Conservation (phyloP, 2,329 filamentous ascomycete species). For the Ophiocordyceps camponoti-rufipedis region DNA sequence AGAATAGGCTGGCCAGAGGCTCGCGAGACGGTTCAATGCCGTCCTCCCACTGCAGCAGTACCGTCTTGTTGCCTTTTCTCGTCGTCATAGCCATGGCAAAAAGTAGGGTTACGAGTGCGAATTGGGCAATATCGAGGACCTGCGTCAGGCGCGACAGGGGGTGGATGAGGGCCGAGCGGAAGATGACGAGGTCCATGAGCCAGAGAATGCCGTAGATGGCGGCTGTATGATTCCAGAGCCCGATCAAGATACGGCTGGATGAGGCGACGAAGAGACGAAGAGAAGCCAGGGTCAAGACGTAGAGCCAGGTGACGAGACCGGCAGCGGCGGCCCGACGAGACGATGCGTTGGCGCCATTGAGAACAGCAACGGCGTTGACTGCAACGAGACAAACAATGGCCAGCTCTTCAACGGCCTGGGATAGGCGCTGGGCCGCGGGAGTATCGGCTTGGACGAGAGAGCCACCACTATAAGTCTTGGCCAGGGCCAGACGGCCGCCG, state of each 20-base stretch:
- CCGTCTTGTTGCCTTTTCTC: conserved; percentile 79
- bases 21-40: conserved; percentile 75
- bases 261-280: conserved; percentile 51
- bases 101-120: conserved; percentile 55
- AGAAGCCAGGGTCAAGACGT: conserved; percentile 56
- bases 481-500: conserved; percentile 37
- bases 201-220: conserved; percentile 69
- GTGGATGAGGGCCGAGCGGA: conserved; percentile 74
- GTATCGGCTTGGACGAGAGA: conserved; percentile 56
- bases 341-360: conserved; percentile 38
- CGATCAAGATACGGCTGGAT: conserved; percentile 47
- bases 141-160: conserved; percentile 45
- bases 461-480: conserved; percentile 41
- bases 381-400: conserved; percentile 55
- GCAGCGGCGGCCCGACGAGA: conserved; percentile 36
- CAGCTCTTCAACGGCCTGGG: conserved; percentile 57
- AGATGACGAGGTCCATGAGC: conserved; percentile 56
- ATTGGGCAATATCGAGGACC: conserved; percentile 53
- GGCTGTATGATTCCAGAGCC: conserved; percentile 86
- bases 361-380: conserved; percentile 47
- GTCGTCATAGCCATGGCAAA: conserved; percentile 62
- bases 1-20: conserved; percentile 74
- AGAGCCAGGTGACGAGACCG: conserved; percentile 60
- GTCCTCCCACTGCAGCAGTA: conserved; percentile 76
- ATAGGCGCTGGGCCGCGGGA: conserved; percentile 52